Base-by-base conservation (phyloP, 2,329 filamentous ascomycete species). In the Aspergillus sp. region DNA sequence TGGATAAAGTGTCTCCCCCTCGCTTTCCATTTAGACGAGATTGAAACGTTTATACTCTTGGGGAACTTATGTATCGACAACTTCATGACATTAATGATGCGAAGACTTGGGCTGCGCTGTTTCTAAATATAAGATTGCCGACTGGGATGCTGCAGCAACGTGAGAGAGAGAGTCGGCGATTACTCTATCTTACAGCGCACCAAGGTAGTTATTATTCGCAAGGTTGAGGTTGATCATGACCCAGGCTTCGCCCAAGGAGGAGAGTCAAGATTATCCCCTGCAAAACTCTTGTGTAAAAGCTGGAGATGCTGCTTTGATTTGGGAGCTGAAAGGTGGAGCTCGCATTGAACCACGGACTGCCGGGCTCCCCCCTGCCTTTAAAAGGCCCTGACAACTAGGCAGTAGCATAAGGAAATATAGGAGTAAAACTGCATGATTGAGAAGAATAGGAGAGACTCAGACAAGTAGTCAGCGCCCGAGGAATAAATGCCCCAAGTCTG, bases 301-400 rank as follows among this genome's bases (percentile, higher is more conserved):
- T 41, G 34, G 19, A 48, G 19, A 47, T 52, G 7, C 7, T 38
- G 34, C 23, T 48, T 45, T 34, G 22, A 59, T 54, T 47, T n/a
- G 17, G 17, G 49, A 59, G 51, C 55, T 59, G 47, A 62, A 52
- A 23, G 41, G 61, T 63, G 61, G 61, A 63, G 57, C 45, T 57
- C 31, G 45, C 41, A 43, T 47, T 57, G 9, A 50, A 47, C 55
- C 55, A 59, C 30, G 49, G 54, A 45, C 45, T 43, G 23, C 23
- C 50, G 34, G 9, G 48, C 31, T 48, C 46, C 51, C 48, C 46
- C 60, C 60, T 59, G 38, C 58, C 52, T 60, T 51, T 31, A 28
- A 23, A 49, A 22, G 34, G 15, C 13, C 28, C n/a, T 38, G 34
- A 52, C 23, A 30, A 53, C 30, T 57, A 61, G 59, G 59, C 51